These are phyloP conservation scores for Irpex sp. DNA, from an alignment of 1,284 basidiomycete species.

Conservation along the genomic window DNA sequence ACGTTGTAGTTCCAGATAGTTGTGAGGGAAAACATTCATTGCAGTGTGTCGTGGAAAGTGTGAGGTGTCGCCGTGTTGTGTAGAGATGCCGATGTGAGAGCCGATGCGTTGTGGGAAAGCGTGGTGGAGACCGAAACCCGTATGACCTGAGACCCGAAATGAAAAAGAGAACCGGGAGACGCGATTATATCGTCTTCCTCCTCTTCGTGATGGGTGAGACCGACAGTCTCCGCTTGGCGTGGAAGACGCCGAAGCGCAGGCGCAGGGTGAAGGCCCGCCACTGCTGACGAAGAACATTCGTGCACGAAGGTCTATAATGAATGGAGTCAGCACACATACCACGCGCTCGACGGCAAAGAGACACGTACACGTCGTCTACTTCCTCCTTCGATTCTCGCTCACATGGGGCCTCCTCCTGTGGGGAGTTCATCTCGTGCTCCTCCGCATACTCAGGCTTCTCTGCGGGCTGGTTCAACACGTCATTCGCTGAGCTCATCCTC, in stretches of 20 bases:
- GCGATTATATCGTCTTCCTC: not conserved
- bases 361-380: constrained; percentile 13
- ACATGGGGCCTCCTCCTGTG: not conserved
- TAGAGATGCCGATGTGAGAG: too few relatives aligned
- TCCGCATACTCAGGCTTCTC: not conserved
- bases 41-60: too few relatives aligned
- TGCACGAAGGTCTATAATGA: constrained; percentile 48
- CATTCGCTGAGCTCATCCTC: not conserved
- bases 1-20: too few relatives aligned
- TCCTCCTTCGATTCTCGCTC: not conserved
- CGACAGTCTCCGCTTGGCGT: constrained; percentile 41
- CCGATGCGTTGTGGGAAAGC: not conserved
- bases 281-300: constrained; percentile 46
- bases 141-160: not conserved
- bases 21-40: too few relatives aligned
- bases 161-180: not conserved
- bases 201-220: not conserved
- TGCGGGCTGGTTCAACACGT: not conserved
- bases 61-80: too few relatives aligned
- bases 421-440: constrained; percentile 4
- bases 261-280: constrained; percentile 56
- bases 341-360: not conserved
- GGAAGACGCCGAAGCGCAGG: constrained; percentile 54
- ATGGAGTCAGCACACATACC: constrained; percentile 4
- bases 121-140: not conserved